phyloP scores from a whole-genome alignment of 2,329 filamentous ascomycete species.

The Lasiodiplodia sp. region DNA sequence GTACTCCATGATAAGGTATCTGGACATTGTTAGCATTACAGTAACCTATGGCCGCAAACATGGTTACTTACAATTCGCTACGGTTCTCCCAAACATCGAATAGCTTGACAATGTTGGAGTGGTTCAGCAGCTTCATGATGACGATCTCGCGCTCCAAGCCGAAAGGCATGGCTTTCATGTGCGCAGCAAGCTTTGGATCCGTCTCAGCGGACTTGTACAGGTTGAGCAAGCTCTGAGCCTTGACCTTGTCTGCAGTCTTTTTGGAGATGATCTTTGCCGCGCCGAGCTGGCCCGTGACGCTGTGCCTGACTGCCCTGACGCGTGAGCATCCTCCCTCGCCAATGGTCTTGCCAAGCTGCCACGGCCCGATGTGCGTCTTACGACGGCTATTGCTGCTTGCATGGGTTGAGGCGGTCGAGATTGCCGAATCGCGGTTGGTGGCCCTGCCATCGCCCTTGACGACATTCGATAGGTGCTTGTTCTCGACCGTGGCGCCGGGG shows the following conservation, averaged over 20 bases:
- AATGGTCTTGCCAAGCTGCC: conserved; percentile 88
- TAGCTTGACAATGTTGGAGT: conserved; percentile 91
- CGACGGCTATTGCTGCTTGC: conserved; percentile 58
- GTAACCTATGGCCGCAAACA: neutral
- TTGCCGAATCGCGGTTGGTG: conserved; percentile 60
- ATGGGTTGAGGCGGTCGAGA: conserved; percentile 64
- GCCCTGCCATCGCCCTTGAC: conserved; percentile 55
- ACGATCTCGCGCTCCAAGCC: conserved; percentile 94
- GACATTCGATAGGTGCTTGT: conserved; percentile 62
- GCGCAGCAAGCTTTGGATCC: conserved; percentile 59
- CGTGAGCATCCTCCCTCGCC: conserved; percentile 89
- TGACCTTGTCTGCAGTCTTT: conserved; percentile 75
- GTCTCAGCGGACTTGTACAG: conserved; percentile 76
- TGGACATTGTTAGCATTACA: conserved; percentile 50
- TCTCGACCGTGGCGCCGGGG: conserved; percentile 44
- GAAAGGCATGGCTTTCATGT: conserved; percentile 78
- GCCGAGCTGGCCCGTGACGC: conserved; percentile 77
- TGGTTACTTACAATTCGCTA: conserved; percentile 78
- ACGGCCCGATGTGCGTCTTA: conserved; percentile 86
- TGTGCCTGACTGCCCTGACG: conserved; percentile 85
- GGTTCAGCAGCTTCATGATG: conserved; percentile 95
- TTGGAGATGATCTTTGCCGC: conserved; percentile 97
- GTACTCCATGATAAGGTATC: conserved; percentile 93
- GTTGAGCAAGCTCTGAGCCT: conserved; percentile 84
- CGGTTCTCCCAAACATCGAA: conserved; percentile 99